These are phyloP conservation scores for Ceratocystis variospora DNA, from an alignment of 2,329 filamentous ascomycete species.

Conservation along the genomic window DNA sequence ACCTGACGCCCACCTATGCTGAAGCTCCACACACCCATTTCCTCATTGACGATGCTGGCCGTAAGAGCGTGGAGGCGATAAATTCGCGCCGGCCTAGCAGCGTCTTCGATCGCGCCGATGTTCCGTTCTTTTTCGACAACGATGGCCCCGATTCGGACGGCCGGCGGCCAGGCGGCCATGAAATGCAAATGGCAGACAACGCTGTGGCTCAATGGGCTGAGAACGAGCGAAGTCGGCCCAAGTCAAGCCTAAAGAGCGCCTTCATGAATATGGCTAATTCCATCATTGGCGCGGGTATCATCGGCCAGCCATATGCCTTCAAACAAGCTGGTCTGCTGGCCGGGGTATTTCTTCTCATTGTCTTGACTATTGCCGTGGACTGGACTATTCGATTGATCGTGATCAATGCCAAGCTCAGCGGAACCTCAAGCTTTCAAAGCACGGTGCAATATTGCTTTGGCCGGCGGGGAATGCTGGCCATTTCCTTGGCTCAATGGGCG, in stretches of 20 bases:
- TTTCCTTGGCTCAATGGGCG: slow-evolving; percentile 82
- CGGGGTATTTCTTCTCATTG: slow-evolving; percentile 63
- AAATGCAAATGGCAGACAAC: slow-evolving; percentile 20
- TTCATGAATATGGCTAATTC: slow-evolving; percentile 99
- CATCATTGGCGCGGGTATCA: slow-evolving; percentile 71
- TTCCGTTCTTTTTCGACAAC: slow-evolving; percentile 18
- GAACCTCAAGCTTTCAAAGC: slow-evolving; percentile 84
- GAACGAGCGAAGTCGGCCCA: slow-evolving; percentile 51
- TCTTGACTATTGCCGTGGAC: slow-evolving; percentile 72
- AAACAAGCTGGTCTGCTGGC: slow-evolving; percentile 75
- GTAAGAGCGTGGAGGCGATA: slow-evolving; percentile 17
- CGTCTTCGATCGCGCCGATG: slow-evolving; percentile 16
- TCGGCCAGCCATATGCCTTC: slow-evolving; percentile 89
- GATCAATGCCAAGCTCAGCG: slow-evolving; percentile 91
- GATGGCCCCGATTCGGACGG: slow-evolving; percentile 9
- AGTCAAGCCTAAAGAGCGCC: slow-evolving; percentile 71
- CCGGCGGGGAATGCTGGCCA: slow-evolving; percentile 71
- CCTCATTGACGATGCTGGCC: slow-evolving; percentile 14
- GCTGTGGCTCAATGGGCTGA: slow-evolving; percentile 32
- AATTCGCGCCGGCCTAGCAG: slow-evolving; percentile 16
- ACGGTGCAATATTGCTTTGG: slow-evolving; percentile 96
- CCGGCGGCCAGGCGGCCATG: slow-evolving; percentile 12
- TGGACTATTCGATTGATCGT: slow-evolving; percentile 98
- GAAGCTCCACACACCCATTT: slow-evolving; percentile 25
- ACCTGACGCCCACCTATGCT: slow-evolving; percentile 37